phyloP scores from a whole-genome alignment of 2,329 filamentous ascomycete genomes.

The Trichocomaceae sp. region DNA sequence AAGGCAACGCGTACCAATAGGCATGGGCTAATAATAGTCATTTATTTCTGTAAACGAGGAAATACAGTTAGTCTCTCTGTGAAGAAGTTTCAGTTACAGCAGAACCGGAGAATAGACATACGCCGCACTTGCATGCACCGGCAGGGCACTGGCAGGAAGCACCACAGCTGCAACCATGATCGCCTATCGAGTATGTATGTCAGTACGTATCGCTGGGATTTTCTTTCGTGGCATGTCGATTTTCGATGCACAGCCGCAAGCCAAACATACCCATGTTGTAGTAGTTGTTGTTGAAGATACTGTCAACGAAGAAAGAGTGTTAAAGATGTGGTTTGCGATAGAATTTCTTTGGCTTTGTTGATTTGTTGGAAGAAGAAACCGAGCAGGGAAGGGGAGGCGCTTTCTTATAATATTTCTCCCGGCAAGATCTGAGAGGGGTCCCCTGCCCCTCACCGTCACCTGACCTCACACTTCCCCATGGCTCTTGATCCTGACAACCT shows the following conservation, averaged over 20 bases:
- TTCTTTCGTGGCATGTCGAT: neutral
- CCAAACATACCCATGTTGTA: neutral
- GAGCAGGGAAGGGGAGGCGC: neutral
- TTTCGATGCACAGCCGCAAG: neutral
- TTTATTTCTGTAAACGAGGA: neutral
- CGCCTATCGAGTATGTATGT: neutral
- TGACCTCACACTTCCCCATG: neutral
- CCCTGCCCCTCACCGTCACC: slow-evolving; percentile 7
- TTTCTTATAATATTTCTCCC: neutral
- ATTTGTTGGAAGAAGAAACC: neutral
- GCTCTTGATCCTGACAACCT: neutral
- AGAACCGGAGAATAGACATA: neutral
- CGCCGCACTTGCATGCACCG: slow-evolving; percentile 7
- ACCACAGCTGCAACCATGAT: slow-evolving; percentile 10
- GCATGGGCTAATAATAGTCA: neutral
- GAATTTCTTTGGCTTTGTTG: neutral
- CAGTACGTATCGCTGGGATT: neutral
- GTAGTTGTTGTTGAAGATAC: neutral
- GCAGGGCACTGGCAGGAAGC: slow-evolving; percentile 9
- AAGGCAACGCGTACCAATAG: neutral
- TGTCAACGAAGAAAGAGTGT: neutral
- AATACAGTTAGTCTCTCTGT: neutral
- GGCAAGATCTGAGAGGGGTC: neutral
- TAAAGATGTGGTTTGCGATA: neutral
- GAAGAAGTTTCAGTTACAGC: neutral